Evolutionary conservation across 75 land plant genomes (phyloP).

Genomic region (Isoetes taiwanensis): DNA sequence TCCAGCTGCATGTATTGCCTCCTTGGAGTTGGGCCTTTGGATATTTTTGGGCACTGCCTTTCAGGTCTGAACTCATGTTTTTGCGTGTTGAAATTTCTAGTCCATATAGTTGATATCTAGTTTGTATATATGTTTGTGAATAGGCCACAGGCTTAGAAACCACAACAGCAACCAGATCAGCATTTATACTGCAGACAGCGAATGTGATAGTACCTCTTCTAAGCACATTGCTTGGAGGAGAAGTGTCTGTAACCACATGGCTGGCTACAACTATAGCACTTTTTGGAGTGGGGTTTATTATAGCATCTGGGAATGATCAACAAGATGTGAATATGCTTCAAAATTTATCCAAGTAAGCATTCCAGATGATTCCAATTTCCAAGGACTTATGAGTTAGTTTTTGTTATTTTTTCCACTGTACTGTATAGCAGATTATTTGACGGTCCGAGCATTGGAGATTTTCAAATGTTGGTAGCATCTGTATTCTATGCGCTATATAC

Average conservation of each 20-base stretch:
- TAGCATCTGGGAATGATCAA: not conserved
- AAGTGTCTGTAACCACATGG: conserved; percentile 14
- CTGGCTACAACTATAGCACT: conserved; percentile 16
- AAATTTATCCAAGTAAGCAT: not conserved
- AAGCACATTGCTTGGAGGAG: conserved; percentile 8
- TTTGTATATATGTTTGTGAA: too few species aligned
- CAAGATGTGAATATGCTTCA: not conserved
- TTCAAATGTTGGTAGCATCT: conserved; percentile 14
- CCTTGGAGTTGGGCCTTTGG: conserved; percentile 18
- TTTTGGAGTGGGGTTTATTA: conserved; percentile 10
- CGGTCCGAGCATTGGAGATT: conserved; percentile 5
- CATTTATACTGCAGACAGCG: conserved; percentile 15
- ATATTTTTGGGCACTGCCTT: conserved; percentile 21
- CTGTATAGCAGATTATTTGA: not conserved
- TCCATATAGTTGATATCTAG: too few species aligned
- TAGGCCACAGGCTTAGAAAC: conserved; percentile 17
- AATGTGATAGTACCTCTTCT: conserved; percentile 15
- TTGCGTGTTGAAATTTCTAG: too few species aligned
- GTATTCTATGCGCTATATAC: conserved; percentile 18
- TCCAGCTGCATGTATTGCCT: conserved; percentile 11
- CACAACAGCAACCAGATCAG: conserved; percentile 19
- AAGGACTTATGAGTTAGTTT: not conserved
- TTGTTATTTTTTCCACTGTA: not conserved
- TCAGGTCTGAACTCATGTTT: conserved; percentile 11
- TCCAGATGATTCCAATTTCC: not conserved